Evolutionary conservation across 257 asterid species (phyloP), one percentile per base, ranked within the genome.

Genomic region (Gentiana macrophylla): DNA sequence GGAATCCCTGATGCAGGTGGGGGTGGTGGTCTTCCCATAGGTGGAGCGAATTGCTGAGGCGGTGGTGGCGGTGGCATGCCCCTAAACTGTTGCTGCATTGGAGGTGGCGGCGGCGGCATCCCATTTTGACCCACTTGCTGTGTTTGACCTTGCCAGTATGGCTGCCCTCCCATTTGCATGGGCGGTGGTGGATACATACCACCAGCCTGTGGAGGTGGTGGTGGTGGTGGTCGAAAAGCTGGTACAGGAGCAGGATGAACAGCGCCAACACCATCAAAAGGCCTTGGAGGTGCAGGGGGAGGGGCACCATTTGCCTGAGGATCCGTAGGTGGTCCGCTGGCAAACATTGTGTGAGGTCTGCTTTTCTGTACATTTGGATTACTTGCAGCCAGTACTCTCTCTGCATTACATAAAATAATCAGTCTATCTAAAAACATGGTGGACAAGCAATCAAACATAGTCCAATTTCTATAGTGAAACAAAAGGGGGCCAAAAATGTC

Each of bases 301-400:
- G 46, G 9, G 0, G 72, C 49, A 32, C 84, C 87, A 37, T 81
- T 87, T 35, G 86, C 78, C 70, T 80, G 95, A 36, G 79, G 52
- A 9, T 4, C 61, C 0, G 81, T 65, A 2, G 96, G 98, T 54
- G 98, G 98, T 56, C 93, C 98, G 69, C 93, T 87, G 1, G 98
- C 96, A 70, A 91, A 91, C 90, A 91, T 64, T 8, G 98, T 91
- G 56, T 91, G 98, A 34, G 96, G 98, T 70, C 98, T 62, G 65
- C 80, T 80, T 80, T 80, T 80, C 69, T 76, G 89, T 59, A 79
- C 70, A 5, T 72, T 70, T 15, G 98, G 96, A 70, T 87, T 91
- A 62, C 89, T 87, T 2, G 98, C 79, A 62, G 98, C 98, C 78
- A 91, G 66, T 12, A 84, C 88, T 77, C 95, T 74, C 64, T 87